Evolutionary conservation across 768 basidiomycete species (phyloP), one percentile per base, ranked within the genome.

Genomic region (Kwoniella newhampshirensis): DNA sequence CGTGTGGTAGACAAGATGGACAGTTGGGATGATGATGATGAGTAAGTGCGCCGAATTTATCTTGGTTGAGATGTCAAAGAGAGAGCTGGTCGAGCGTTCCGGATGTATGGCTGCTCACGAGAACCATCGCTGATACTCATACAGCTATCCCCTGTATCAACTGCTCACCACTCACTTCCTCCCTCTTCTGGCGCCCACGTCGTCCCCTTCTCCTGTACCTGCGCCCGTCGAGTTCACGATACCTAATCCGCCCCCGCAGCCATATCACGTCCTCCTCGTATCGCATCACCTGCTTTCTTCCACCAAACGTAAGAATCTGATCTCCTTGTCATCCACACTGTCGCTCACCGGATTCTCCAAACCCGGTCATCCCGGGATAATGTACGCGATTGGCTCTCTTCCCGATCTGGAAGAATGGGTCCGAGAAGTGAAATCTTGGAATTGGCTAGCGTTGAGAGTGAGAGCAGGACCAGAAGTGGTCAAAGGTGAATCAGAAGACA

Each of bases 321-420:
- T 27, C 80, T 85, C 85, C 82, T 80, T 84, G 1, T 70, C 71
- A 0, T 78, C 80, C 13, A 78, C 81, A 6, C 80, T 87, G 37
- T 75, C 75, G 3, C 63, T 88, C 12, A 62, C 76, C 1, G 87
- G 88, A 0, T 89, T 88, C 69, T 84, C 86, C 0, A 89, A 88
- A 74, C 80, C 86, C 8, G 87, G 87, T 0, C 82, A 88, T 71
- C 87, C 87, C 12, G 87, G 87, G 3, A 79, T 87, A 42, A 86
- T 89, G 41, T 89, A 87, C 53, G 84, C 81, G n/a, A 79, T 84
- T 69, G 87, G 87, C 7, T 63, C 64, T 18, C 77, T 78, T 40
- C 75, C 79, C 7, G 76, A 81, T 44, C 77, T 88, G 12, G 81
- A 85, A 64, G 83, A 85, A 62, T 87, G 87, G 62, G 82, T 86